phyloP scores from a whole-genome alignment of 2,329 filamentous ascomycete genomes.

The Xylaria sp. region DNA sequence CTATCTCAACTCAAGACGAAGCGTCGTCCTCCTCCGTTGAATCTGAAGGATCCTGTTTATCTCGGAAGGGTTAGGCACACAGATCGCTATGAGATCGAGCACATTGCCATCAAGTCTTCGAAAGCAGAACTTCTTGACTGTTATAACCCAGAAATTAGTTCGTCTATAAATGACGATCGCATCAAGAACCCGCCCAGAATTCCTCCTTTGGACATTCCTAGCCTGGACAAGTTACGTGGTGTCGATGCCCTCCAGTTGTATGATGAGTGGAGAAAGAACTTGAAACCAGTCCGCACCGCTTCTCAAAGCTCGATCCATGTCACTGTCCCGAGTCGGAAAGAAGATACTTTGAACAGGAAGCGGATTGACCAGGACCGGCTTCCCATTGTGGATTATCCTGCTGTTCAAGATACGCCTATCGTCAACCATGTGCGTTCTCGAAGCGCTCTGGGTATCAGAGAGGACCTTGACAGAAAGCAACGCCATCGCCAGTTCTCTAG shows the following conservation, averaged over 20 bases:
- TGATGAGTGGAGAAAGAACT: constrained; percentile 22
- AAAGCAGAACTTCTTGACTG: constrained; percentile 23
- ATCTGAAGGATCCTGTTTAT: constrained; percentile 22
- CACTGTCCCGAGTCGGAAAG: neutral
- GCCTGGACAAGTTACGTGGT: neutral
- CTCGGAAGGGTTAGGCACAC: constrained; percentile 23
- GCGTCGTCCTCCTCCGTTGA: constrained; percentile 27
- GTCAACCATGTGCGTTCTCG: constrained; percentile 31
- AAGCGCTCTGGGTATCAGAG: constrained; percentile 31
- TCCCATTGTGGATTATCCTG: constrained; percentile 1
- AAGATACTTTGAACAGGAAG: neutral
- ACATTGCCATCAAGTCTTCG: constrained; percentile 30
- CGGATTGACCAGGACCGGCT: neutral
- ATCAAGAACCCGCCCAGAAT: constrained; percentile 8
- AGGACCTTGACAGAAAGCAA: constrained; percentile 11
- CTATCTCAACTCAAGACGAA: constrained; percentile 15
- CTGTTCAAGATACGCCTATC: neutral
- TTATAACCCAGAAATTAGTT: neutral
- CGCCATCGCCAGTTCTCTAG: constrained; percentile 20
- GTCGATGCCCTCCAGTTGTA: constrained; percentile 20
- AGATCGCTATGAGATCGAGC: constrained; percentile 25
- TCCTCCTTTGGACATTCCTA: constrained; percentile 22
- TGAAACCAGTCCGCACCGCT: neutral
- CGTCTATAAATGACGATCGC: constrained; percentile 17
- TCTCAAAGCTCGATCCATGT: constrained; percentile 26